These are phyloP conservation scores for Tanacetum coccineum DNA, from an alignment of 129 eudicot genomes.

Conservation along the genomic window DNA sequence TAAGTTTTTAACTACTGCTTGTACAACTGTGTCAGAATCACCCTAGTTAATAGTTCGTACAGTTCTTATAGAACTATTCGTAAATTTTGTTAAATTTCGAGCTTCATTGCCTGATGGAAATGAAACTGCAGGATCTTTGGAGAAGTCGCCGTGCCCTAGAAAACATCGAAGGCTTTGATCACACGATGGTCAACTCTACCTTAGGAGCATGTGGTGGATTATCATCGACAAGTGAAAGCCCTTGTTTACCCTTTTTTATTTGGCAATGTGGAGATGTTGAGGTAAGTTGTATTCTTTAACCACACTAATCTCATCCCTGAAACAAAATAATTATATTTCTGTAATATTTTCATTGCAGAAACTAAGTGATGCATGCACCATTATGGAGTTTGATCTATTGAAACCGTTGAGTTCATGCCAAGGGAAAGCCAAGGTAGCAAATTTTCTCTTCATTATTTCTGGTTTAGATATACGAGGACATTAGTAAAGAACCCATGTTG, in stretches of 20 bases:
- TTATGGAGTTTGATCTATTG: constrained; percentile 64
- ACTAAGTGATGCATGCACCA: constrained; percentile 43
- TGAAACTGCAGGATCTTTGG: constrained; percentile 72
- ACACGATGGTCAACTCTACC: constrained; percentile 56
- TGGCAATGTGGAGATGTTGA: constrained; percentile 87
- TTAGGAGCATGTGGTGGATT: constrained; percentile 80
- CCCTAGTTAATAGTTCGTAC: too few relatives aligned
- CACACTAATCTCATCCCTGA: not conserved
- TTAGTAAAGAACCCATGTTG: constrained; percentile 10
- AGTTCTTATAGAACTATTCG: not conserved
- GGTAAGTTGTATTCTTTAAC: constrained; percentile 38
- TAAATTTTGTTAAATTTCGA: not conserved
- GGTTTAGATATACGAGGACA: not conserved
- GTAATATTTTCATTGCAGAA: constrained; percentile 35
- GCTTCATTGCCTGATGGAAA: constrained; percentile 4
- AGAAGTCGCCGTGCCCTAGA: constrained; percentile 68
- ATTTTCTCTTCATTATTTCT: not conserved
- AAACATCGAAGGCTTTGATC: constrained; percentile 83
- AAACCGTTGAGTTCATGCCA: constrained; percentile 54
- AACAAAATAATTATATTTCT: not conserved
- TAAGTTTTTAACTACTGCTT: too few relatives aligned
- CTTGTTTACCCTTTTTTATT: constrained; percentile 62
- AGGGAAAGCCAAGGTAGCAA: constrained; percentile 47
- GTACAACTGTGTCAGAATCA: too few relatives aligned
- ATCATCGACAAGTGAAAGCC: constrained; percentile 46